These are phyloP conservation scores for Phyllosticta ampelicida DNA, from an alignment of 2,329 filamentous ascomycete species.

Conservation along the genomic window DNA sequence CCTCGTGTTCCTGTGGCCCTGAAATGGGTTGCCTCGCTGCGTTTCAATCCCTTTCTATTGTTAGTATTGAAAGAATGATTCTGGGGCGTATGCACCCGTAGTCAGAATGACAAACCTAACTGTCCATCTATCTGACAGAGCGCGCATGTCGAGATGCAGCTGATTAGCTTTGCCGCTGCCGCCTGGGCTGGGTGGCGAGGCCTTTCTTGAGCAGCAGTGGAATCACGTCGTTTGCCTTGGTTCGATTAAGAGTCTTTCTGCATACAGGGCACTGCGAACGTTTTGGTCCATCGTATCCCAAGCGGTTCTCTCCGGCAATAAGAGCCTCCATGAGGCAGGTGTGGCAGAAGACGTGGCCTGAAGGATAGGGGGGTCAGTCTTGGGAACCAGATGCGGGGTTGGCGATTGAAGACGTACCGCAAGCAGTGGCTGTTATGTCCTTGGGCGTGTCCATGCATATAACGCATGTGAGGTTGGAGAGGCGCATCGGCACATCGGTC, in stretches of 20 bases:
- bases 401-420: constrained; percentile 38
- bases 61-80: too few relatives aligned
- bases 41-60: too few relatives aligned
- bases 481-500: constrained; percentile 27
- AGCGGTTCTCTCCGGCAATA: constrained; percentile 42
- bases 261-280: constrained; percentile 39
- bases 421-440: constrained; percentile 48
- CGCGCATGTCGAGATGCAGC: background rate
- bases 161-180: background rate
- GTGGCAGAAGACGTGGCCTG: constrained; percentile 55
- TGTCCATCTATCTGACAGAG: background rate
- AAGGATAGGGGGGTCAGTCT: background rate
- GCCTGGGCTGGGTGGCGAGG: constrained; percentile 4
- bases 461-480: constrained; percentile 46
- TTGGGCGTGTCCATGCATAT: constrained; percentile 54
- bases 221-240: constrained; percentile 31
- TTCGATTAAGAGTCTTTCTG: constrained; percentile 33
- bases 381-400: background rate
- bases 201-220: constrained; percentile 4
- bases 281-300: constrained; percentile 32
- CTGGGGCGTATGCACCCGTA: background rate
- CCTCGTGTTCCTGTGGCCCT: too few relatives aligned
- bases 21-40: too few relatives aligned
- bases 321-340: constrained; percentile 52
- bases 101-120: background rate